Evolutionary conservation across 108 stramenopile genomes (phyloP), one percentile per base, ranked within the genome.

Genomic region (Stephanodiscus triporus): DNA sequence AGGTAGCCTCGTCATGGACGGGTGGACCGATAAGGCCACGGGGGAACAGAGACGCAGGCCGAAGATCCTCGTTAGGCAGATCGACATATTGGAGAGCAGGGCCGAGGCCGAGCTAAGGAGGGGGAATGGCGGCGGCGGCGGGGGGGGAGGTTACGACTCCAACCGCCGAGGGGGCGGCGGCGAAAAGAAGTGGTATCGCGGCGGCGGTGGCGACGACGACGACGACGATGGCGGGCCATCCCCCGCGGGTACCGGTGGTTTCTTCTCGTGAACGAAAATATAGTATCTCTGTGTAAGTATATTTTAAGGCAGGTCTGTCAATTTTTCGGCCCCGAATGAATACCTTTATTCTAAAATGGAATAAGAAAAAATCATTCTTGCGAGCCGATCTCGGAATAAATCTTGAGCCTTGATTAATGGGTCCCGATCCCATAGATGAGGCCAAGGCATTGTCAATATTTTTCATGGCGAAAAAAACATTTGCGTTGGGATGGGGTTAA

Each of bases 81-180:
- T 94, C 19, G 91, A 94, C 53, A 87, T 92, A 37, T 63, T 94
- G 69, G 93, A 94, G 76, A 89, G 76, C 24, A 78, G 78, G 50
- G 89, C 87, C 22, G 93, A 94, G 68, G 87, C 86, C 0, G 93
- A 91, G 27, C 40, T 83, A 24, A 67, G 78, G 32, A 81, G 66
- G 47, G 51, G 54, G 11, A 71, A 26, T 13, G 63, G 59, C 20
- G 68, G 43, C 26, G 62, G 50, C 27, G 30, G 54, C 22, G 30
- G 29, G 16, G 75, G 67, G 55, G 53, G 26, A 16, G 43, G 43
- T 16, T 40, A 40, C 40, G 40, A 40, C 40, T 9, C 40, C 10
- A 16, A 4, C 14, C 2, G 14, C 14, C 1, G 43, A 14, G 50
- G 50, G 37, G 50, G 55, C 34, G 64, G 77, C 16, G 47, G 53